Base-by-base conservation (phyloP, 768 basidiomycete genomes). In the Suillus lakei region DNA sequence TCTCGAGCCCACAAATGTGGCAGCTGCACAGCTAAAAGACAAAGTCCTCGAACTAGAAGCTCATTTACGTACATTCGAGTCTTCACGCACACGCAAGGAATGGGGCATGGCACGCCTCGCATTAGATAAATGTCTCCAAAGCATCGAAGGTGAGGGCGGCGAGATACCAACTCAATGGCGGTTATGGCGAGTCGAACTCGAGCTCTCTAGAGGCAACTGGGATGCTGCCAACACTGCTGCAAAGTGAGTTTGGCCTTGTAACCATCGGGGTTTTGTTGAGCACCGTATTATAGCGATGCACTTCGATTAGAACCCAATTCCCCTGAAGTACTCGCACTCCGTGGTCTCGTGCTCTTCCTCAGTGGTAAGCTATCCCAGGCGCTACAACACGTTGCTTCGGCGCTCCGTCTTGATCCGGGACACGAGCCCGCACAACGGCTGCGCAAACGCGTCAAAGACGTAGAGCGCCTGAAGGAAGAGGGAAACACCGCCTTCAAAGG, bases 381-480 rank as follows among this genome's bases (percentile, higher is more conserved):
- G 2, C 78, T 91, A 38, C 87, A 90, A 66, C 93, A 96, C 69
- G 83, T 83, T 41, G 82, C 84, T 61, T 87, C 86, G 13, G 92
- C 93, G 0, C 83, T 96, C 8, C 85, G 91, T 28, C 79, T 89
- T 38, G 95, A 96, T 74, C 95, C 94, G 0, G 90, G 89, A 16
- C 86, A 92, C 70, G 87, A 87, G 65, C 81, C 80, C 7, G 93
- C 93, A 0, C 86, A 88, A 66, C 84, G 84, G 51, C 78, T 95
- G 61, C 85, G 94, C 50, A 91, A 88, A 74, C 86, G 92, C 7
- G 84, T 93, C n/a, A 91, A 90, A 69, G 91, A 92, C 39, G 87
- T 96, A 21, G 94, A 96, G 66, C 81, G 87, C 64, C 74, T 91
- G 50, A 96, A 96, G 72, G 94, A 95, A 67, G 93, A 93, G 67